Base-by-base conservation (phyloP, 2,329 filamentous ascomycete genomes). In the Botrytis fabae region DNA sequence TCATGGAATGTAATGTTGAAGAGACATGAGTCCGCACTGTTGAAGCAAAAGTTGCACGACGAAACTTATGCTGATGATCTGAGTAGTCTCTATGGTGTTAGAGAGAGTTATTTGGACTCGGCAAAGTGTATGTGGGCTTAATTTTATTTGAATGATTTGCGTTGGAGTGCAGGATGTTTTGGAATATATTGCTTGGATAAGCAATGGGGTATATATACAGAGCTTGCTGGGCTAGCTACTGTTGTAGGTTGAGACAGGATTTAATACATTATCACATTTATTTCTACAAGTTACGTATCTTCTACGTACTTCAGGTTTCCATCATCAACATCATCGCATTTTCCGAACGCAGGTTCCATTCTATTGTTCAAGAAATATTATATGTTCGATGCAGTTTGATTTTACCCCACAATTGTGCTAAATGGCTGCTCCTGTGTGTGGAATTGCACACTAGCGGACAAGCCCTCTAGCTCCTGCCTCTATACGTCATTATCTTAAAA, bases 1-100 rank as follows among this genome's bases (percentile, higher is more conserved):
- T 82, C 83, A 22, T 86, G 85, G 82, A 84, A 84, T 71, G 76
- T 87, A 25, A 85, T 84, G 16, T 76, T 80, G 71, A 78, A 75
- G 68, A 76, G 79, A 75, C 78, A 80, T 66, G 62, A 73, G 22
- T 61, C 51, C 10, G 64, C 71, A 32, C 40, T 73, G 32, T 61
- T 70, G 71, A 73, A 69, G 54, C 64, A 70, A 28, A 70, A 70
- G 32, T 63, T 70, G n/a, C 25, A 54, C 14, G 35, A 69, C 12
- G 57, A 70, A 32, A 59, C 44, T 25, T 73, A 70, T 62, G 65
- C 64, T 7, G 71, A 73, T 70, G 71, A 73, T 38, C 16, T 73
- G 14, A 73, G 71, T 46, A 73, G 61, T 25, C 66, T 73, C 22
- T 73, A 70, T 70, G 71, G 71, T 20, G 71, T 73, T 20, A 48